Conservation (phyloP, 192 early-diverging fungal species). For the Mortierella claussenii region DNA sequence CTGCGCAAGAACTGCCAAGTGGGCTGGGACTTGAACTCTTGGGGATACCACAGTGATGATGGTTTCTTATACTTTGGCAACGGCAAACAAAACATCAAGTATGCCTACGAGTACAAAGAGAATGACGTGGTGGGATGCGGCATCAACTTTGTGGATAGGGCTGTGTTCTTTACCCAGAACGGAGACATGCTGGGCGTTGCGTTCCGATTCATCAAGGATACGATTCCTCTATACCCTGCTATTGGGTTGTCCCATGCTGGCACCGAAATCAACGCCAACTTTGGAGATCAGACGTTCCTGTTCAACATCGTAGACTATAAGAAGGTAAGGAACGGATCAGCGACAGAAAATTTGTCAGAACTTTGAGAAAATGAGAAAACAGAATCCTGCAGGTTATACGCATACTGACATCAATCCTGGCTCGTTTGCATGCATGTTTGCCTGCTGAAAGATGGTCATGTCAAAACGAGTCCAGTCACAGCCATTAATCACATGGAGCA, state of each 20-base stretch:
- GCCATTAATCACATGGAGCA: slow-evolving; percentile 27
- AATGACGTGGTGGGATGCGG: slow-evolving; percentile 42
- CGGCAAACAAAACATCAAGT: slow-evolving; percentile 39
- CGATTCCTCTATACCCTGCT: slow-evolving; percentile 45
- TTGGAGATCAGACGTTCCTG: slow-evolving; percentile 51
- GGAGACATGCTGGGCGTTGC: slow-evolving; percentile 44
- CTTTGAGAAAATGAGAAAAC: too few species aligned
- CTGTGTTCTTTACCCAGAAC: slow-evolving; percentile 46
- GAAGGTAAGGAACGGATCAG: slow-evolving; percentile 20
- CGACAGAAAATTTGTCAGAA: background rate
- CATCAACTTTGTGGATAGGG: slow-evolving; percentile 35
- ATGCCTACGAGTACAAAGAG: slow-evolving; percentile 24
- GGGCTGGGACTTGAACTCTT: slow-evolving; percentile 50
- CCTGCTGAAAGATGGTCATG: slow-evolving; percentile 29
- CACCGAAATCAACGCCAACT: slow-evolving; percentile 52
- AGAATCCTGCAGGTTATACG: too few species aligned
- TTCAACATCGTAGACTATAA: slow-evolving; percentile 49
- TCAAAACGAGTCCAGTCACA: slow-evolving; percentile 9
- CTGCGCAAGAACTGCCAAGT: slow-evolving; percentile 53
- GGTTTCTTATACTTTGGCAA: slow-evolving; percentile 49
- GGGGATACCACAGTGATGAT: slow-evolving; percentile 49
- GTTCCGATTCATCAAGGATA: slow-evolving; percentile 41
- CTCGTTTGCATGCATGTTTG: too few species aligned
- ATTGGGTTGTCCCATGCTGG: slow-evolving; percentile 50
- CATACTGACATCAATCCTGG: too few species aligned